Base-by-base conservation (phyloP, 1,139 yeast species). In the Torulaspora globosa region DNA sequence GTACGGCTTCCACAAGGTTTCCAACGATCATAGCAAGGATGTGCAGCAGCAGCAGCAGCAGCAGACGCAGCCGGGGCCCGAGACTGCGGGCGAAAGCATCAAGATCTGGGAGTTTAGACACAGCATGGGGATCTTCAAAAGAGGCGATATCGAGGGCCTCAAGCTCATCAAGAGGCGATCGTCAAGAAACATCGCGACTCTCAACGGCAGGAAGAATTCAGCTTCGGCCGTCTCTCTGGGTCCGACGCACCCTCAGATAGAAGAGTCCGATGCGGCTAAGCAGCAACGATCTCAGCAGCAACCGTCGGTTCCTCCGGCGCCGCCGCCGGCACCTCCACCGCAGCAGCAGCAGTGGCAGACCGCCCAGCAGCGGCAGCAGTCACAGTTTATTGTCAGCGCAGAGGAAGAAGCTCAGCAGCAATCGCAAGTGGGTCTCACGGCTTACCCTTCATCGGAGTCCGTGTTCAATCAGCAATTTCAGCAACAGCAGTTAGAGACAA, bases 71-170 rank as follows among this genome's bases (percentile, higher is more conserved):
- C 29, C 38, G 35, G 36, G 42, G 11, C 19, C 37, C n/a, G 39
- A 38, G 6, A 15, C 35, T 7, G 46, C 47, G 14, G 42, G 36
- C n/a, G 50, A 43, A 10, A 46, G 41, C n/a, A 65, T 69, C 21
- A 60, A 57, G 42, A 52, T 63, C 27, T 84, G 92, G 92, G 90
- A 84, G 64, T 84, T 84, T 61, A 75, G 80, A 44, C 92, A 84
- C 61, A 74, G 81, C 27, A 74, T 82, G 11, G 80, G 79, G 31
- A 78, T 76, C 52, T 84, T 84, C 64, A 72, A 78, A 50, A 80
- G 78, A 55, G 89, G 85, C 34, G 87, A 82, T 60, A 67, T 75
- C 10, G 79, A 76, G 39, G 70, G 79, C 19, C 65, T 84, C 44
- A 76, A 76, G 51, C 68, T 73, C 31, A 83, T 84, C 57, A 82